These are phyloP conservation scores for Fusarium solani-melongenae DNA, from an alignment of 2,329 filamentous ascomycete species.

Conservation along the genomic window DNA sequence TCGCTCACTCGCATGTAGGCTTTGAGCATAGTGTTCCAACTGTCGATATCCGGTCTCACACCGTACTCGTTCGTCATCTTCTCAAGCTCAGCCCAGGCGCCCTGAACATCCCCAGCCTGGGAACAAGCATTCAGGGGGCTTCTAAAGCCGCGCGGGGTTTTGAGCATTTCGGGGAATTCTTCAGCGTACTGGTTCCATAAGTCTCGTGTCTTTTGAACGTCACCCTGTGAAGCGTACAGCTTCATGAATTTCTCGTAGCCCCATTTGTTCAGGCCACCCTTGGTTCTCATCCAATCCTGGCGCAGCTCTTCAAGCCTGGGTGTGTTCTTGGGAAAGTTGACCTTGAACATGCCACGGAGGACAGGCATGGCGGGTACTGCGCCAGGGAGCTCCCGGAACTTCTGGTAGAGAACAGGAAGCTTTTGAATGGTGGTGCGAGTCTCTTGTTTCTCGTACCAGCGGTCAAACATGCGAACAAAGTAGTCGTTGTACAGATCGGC, in stretches of 20 bases:
- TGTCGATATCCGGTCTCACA: constrained; percentile 65
- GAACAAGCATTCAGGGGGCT: constrained; percentile 79
- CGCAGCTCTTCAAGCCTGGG: constrained; percentile 59
- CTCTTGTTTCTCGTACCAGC: constrained; percentile 44
- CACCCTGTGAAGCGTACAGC: constrained; percentile 60
- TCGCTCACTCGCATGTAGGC: constrained; percentile 75
- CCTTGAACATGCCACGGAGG: constrained; percentile 58
- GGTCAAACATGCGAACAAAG: constrained; percentile 49
- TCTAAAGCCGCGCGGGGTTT: constrained; percentile 55
- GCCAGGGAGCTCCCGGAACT: constrained; percentile 56
- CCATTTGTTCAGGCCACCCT: constrained; percentile 54
- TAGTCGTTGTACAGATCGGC: constrained; percentile 57
- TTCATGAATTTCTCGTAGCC: constrained; percentile 61
- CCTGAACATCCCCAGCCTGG: constrained; percentile 70
- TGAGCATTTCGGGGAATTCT: constrained; percentile 49
- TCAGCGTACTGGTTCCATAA: constrained; percentile 58
- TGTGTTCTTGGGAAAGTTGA: constrained; percentile 52
- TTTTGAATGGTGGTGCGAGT: constrained; percentile 45
- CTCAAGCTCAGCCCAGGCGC: constrained; percentile 70
- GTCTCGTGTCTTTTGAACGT: constrained; percentile 57
- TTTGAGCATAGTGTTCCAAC: constrained; percentile 83
- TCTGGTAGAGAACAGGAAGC: constrained; percentile 56
- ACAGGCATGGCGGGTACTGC: constrained; percentile 52
- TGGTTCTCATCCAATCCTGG: constrained; percentile 59
- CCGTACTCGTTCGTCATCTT: constrained; percentile 67